Conservation (phyloP, 805 yeast species). For the Ogataea parapolymorpha region DNA sequence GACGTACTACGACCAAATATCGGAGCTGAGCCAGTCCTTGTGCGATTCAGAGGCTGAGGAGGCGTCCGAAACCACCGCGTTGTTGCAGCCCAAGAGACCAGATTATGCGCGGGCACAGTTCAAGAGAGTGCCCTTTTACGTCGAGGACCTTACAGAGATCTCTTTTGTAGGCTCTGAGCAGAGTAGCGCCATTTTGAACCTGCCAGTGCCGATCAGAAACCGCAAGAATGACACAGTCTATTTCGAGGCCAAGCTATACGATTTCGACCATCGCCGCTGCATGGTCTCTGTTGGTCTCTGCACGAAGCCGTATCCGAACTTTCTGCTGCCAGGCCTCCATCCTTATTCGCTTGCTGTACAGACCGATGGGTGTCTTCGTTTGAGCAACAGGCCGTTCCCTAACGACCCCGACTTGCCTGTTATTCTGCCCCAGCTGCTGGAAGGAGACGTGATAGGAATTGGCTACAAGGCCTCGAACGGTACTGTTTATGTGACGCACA, state of each 20-base stretch:
- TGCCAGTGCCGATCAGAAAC: conserved; percentile 35
- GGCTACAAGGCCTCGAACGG: conserved; percentile 50
- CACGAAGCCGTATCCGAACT: conserved; percentile 72
- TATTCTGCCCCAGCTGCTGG: conserved; percentile 48
- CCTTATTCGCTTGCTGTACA: conserved; percentile 71
- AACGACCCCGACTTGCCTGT: conserved; percentile 40
- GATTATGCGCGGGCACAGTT: conserved; percentile 18
- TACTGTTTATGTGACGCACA: conserved; percentile 50
- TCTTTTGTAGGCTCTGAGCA: conserved; percentile 23
- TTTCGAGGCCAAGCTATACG: conserved; percentile 58
- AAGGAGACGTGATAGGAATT: conserved; percentile 54
- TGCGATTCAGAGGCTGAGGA: conserved; percentile 2
- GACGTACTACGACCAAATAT: conserved; percentile 31
- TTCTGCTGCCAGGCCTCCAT: conserved; percentile 71
- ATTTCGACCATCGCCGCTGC: conserved; percentile 40
- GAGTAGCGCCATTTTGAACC: conserved; percentile 28
- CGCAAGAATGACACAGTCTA: conserved; percentile 52
- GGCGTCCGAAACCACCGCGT: conserved; percentile 18
- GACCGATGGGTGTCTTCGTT: conserved; percentile 64
- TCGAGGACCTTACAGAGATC: conserved; percentile 35
- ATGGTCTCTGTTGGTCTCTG: conserved; percentile 63
- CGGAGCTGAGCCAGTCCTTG: conserved; percentile 16
- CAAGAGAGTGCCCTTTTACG: conserved; percentile 24
- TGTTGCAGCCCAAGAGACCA: conserved; percentile 13
- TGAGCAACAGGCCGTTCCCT: conserved; percentile 57